Evolutionary conservation across 2,329 filamentous ascomycete species (phyloP), one percentile per base, ranked within the genome.

Genomic region (Calonectria montana): DNA sequence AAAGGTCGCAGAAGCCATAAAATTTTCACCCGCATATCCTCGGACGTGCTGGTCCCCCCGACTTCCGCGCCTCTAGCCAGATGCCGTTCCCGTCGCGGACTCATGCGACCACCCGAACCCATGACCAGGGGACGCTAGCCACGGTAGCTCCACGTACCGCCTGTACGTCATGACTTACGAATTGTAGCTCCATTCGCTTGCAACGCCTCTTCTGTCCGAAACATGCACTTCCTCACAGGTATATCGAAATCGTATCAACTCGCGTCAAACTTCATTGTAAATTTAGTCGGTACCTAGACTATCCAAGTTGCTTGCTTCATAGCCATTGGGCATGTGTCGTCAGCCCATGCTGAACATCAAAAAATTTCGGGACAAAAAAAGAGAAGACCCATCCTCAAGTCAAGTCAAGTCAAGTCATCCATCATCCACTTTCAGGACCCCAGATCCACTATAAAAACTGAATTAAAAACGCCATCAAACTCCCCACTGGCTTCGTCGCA

Each of bases 61-160:
- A 70, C 69, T 67, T 67, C 69, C 69, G 69, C 23, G 25, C 23
- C 39, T n/a, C 12, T n/a, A 31, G n/a, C 50, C 35, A 50, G 13
- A 29, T 43, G 27, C 64, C 35, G 45, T 23, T 15, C n/a, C 41
- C 62, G 7, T 27, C 29, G 8, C 10, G 35, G 63, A 57, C 55
- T 55, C 63, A 67, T 67, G 63, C 69, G 69, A 70, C 69, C 69
- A 67, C 69, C 69, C 69, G 69, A 70, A 63, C 55, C 47, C 69
- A 63, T 67, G 69, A 55, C 45, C 57, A 13, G 45, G 63, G 48
- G 29, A 25, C n/a, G 27, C 39, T 57, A 35, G 37, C 45, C 48
- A n/a, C 37, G 15, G 10, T 50, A 50, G 48, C 43, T 65, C 67
- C 50, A 48, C 67, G 62, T 65, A 41, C 61, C 41, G 10, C 16